phyloP scores from a whole-genome alignment of 257 asterid species.

The Haberlea rhodopensis region DNA sequence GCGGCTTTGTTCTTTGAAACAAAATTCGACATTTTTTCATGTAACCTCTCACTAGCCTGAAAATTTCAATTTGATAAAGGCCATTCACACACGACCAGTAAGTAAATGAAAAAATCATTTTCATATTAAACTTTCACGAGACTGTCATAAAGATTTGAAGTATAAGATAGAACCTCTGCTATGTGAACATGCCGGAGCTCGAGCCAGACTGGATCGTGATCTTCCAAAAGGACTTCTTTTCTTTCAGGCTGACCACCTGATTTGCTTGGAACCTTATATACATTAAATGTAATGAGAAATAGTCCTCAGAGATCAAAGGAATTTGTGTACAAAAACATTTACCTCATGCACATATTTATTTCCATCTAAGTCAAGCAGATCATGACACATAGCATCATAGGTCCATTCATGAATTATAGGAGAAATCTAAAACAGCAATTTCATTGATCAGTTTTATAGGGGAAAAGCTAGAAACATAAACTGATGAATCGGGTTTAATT shows the following conservation, averaged over 20 bases:
- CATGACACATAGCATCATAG: slow-evolving; percentile 97
- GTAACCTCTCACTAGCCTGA: slow-evolving; percentile 88
- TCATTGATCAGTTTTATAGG: background rate
- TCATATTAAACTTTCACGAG: slow-evolving; percentile 16
- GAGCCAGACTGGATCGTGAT: slow-evolving; percentile 91
- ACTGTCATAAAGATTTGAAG: slow-evolving; percentile 16
- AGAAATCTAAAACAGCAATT: slow-evolving; percentile 61
- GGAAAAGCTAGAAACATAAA: slow-evolving; percentile 5
- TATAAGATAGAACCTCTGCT: slow-evolving; percentile 65
- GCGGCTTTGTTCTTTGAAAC: slow-evolving; percentile 96
- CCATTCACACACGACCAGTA: slow-evolving; percentile 24
- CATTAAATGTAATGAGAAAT: slow-evolving; percentile 33
- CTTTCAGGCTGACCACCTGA: slow-evolving; percentile 76
- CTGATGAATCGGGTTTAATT: background rate
- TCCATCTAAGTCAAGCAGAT: slow-evolving; percentile 87
- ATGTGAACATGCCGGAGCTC: slow-evolving; percentile 90
- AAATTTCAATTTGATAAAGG: slow-evolving; percentile 24
- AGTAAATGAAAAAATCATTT: background rate
- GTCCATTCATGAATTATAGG: slow-evolving; percentile 99
- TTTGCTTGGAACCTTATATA: slow-evolving; percentile 71
- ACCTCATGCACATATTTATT: slow-evolving; percentile 89
- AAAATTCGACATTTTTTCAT: slow-evolving; percentile 81
- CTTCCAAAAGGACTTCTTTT: slow-evolving; percentile 88
- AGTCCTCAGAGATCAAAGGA: slow-evolving; percentile 18
- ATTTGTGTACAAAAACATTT: slow-evolving; percentile 26